Evolutionary conservation across 495 filamentous ascomycete species (phyloP).

Genomic region (Letharia lupina): DNA sequence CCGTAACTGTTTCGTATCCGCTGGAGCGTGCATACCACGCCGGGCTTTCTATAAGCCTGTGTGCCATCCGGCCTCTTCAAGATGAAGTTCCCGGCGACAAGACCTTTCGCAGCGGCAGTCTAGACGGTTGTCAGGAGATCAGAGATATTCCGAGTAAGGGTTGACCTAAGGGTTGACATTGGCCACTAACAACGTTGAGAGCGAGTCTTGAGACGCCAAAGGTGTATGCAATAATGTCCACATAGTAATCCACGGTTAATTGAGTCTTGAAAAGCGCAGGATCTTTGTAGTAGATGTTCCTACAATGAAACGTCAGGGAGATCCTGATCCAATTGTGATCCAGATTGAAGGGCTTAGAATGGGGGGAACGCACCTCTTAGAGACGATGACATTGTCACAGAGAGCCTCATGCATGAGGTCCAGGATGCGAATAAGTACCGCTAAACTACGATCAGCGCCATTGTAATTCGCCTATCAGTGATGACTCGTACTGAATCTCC

Average conservation of each 20-base stretch:
- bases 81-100: constrained; percentile 49
- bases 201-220: constrained; percentile 52
- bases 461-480: not conserved
- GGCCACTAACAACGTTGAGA: constrained; percentile 53
- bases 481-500: constrained; percentile 51
- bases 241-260: constrained; percentile 59
- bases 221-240: constrained; percentile 81
- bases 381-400: constrained; percentile 51
- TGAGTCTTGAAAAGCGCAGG: constrained; percentile 73
- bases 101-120: constrained; percentile 66
- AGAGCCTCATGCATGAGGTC: constrained; percentile 63
- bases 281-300: constrained; percentile 88
- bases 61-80: constrained; percentile 32
- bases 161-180: too few relatives aligned
- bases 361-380: constrained; percentile 54
- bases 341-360: too few relatives aligned
- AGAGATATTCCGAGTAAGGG: not conserved
- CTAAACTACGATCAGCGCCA: constrained; percentile 28
- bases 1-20: too few relatives aligned
- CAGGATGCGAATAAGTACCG: constrained; percentile 57
- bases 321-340: not conserved
- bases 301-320: constrained; percentile 28
- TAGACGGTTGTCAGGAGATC: constrained; percentile 22
- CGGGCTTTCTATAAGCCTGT: not conserved
- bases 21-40: constrained; percentile 10